Percentiles rank a stretch among this genome's conserved stretches.
These are phyloP conservation scores for Cladophialophora immunda DNA, from an alignment of 2,329 filamentous ascomycete species.

Conservation along the genomic window DNA sequence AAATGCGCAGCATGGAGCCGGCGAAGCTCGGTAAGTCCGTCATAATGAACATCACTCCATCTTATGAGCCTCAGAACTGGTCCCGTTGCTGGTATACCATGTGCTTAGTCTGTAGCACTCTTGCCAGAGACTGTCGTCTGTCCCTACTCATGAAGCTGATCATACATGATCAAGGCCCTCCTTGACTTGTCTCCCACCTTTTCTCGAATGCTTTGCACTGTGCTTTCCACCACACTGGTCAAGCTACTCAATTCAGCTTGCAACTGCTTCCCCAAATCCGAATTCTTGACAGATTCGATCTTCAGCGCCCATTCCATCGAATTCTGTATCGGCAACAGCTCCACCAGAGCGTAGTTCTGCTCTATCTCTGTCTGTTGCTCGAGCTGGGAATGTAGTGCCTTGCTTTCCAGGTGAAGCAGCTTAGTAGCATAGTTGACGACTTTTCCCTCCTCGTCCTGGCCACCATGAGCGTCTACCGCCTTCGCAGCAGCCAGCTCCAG, in stretches of 20 bases:
- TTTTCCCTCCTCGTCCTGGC: conserved; percentile 51
- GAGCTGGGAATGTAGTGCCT: background rate
- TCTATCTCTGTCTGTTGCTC: background rate
- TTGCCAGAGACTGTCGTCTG: background rate
- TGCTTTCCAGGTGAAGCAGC: conserved; percentile 45
- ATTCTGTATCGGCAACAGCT: conserved; percentile 50
- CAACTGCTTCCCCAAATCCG: conserved; percentile 41
- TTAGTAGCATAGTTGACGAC: conserved; percentile 52
- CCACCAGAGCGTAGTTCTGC: conserved; percentile 40
- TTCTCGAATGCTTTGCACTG: conserved; percentile 54
- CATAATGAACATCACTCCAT: background rate
- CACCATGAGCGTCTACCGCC: conserved; percentile 48
- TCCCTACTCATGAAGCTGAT: conserved; percentile 22
- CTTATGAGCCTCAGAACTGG: background rate
- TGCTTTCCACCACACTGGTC: conserved; percentile 59
- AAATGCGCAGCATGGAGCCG: background rate
- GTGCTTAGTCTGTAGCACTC: background rate
- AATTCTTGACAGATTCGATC: conserved; percentile 41
- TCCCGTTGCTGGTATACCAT: background rate
- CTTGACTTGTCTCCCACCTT: conserved; percentile 45
- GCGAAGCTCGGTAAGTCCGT: background rate
- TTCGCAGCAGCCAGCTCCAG: conserved; percentile 57
- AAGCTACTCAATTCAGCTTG: conserved; percentile 40
- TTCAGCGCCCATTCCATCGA: conserved; percentile 52
- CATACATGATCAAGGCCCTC: conserved; percentile 34